Evolutionary conservation across 108 stramenopile species (phyloP).

Genomic region (Epithemia pelagica): DNA sequence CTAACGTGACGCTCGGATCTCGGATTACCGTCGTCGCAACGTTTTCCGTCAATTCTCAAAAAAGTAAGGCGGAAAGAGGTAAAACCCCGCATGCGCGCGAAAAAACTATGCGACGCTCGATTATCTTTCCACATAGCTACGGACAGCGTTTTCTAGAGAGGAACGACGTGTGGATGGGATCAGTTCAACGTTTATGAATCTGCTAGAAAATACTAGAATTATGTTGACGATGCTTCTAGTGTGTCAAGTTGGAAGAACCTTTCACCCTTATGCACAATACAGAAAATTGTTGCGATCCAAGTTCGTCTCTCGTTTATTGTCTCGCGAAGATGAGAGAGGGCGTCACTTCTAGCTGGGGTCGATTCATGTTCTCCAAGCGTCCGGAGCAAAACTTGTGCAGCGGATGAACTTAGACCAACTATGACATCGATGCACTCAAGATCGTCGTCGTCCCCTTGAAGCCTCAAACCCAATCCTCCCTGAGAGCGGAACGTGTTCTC

Average conservation of each 20-base stretch:
- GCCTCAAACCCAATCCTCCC: not conserved
- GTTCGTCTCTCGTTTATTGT: not conserved
- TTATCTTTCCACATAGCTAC: no score
- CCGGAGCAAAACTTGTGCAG: not conserved
- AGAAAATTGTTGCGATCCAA: not conserved
- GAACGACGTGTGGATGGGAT: no score
- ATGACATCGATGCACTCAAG: not conserved
- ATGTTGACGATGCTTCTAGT: not conserved
- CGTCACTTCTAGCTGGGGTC: not conserved
- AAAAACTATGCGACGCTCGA: no score
- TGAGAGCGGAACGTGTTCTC: no score
- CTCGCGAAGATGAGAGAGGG: not conserved
- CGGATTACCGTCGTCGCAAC: no score
- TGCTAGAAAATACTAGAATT: no score
- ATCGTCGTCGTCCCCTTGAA: not conserved
- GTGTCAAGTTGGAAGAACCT: not conserved
- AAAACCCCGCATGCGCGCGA: no score
- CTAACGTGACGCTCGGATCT: no score
- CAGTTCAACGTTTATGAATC: no score
- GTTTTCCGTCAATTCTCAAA: no score
- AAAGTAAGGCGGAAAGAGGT: no score
- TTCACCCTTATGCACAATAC: not conserved
- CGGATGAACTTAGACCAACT: not conserved
- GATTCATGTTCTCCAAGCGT: not conserved
- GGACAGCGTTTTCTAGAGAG: no score